Percentiles rank a stretch among this genome's conserved stretches.
These are phyloP conservation scores for Umbilicaria muhlenbergii DNA, from an alignment of 495 filamentous ascomycete species.

Conservation along the genomic window DNA sequence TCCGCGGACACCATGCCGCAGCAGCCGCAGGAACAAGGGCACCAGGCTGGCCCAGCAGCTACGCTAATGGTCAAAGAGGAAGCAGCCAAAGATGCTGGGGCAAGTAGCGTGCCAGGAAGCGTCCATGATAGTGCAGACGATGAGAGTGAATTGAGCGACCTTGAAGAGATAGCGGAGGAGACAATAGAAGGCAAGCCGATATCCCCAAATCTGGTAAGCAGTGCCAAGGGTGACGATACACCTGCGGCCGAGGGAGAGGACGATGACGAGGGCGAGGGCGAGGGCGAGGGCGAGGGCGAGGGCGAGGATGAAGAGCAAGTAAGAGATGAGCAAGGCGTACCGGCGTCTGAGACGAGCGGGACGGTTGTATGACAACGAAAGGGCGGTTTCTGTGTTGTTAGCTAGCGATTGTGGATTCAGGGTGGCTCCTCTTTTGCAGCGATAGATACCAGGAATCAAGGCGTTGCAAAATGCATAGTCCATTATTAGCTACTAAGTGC, in stretches of 20 bases:
- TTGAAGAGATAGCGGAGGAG: constrained; percentile 26
- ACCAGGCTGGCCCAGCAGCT: constrained; percentile 10
- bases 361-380: no score
- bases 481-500: no score
- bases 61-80: constrained; percentile 2
- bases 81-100: constrained; percentile 13
- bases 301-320: neutral
- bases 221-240: neutral
- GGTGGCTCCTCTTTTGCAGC: no score
- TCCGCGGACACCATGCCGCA: constrained; percentile 16
- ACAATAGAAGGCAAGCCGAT: constrained; percentile 11
- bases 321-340: neutral
- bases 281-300: neutral
- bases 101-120: constrained; percentile 37
- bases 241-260: neutral
- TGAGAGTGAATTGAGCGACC: constrained; percentile 66
- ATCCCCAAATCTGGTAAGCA: constrained; percentile 21
- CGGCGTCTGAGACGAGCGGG: no score
- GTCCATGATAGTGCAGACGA: constrained; percentile 65
- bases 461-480: no score
- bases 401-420: no score
- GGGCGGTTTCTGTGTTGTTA: no score
- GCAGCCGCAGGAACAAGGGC: constrained; percentile 9
- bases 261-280: neutral
- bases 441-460: no score